Evolutionary conservation across 495 filamentous ascomycete genomes (phyloP).

Genomic region (Podospora conica): DNA sequence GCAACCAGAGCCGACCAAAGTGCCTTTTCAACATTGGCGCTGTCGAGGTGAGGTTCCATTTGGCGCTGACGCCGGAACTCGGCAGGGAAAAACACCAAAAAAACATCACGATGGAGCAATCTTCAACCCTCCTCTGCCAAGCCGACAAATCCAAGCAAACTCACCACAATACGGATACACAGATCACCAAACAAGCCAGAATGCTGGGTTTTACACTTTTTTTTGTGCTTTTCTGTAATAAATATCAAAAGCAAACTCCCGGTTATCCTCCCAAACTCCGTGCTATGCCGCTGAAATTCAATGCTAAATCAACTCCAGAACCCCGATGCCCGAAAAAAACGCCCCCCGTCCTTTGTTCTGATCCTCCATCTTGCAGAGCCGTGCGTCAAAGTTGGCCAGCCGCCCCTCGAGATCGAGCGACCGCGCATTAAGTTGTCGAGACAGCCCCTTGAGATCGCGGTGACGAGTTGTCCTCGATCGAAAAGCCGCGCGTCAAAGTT

Average conservation of each 20-base stretch:
- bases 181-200: background rate
- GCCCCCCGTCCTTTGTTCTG: background rate
- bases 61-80: background rate
- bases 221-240: background rate
- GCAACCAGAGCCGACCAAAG: background rate
- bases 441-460: background rate
- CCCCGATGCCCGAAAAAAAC: background rate
- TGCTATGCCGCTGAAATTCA: background rate
- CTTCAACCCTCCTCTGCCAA: background rate
- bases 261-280: background rate
- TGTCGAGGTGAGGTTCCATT: background rate
- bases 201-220: background rate
- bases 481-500: background rate
- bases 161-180: too few species aligned
- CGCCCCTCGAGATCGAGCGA: background rate
- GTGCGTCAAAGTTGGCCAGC: background rate
- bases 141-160: background rate
- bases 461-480: too few species aligned
- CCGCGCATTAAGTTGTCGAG: background rate
- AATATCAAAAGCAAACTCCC: background rate
- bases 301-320: too few species aligned
- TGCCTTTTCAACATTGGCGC: too few species aligned
- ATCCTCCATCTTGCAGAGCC: background rate
- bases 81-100: background rate
- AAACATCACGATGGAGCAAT: background rate